Evolutionary conservation across 129 eudicot genomes (phyloP).

Genomic region (Flaveria trinervia): DNA sequence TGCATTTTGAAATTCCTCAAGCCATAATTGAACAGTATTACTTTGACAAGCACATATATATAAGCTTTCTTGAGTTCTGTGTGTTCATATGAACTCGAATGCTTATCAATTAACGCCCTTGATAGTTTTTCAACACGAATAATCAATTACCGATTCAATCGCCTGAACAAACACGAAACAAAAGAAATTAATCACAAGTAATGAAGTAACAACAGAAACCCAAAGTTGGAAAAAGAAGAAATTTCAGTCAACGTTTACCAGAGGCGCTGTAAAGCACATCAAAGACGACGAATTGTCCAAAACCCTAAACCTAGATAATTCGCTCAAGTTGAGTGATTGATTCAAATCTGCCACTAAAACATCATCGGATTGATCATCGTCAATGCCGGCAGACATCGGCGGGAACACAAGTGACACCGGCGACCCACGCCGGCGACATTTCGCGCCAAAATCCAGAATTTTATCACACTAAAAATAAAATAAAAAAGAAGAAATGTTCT

Average conservation of each 20-base stretch:
- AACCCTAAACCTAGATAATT: slow-evolving; percentile 59
- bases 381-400: slow-evolving; percentile 47
- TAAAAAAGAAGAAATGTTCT: too few relatives aligned
- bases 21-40: too few relatives aligned
- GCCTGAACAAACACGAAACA: slow-evolving; percentile 38
- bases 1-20: too few relatives aligned
- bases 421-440: background rate
- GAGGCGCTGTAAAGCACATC: slow-evolving; percentile 72
- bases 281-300: slow-evolving; percentile 49
- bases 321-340: slow-evolving; percentile 54
- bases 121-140: background rate
- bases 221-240: background rate
- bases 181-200: background rate
- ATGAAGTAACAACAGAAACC: background rate
- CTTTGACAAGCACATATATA: too few relatives aligned
- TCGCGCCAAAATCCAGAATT: slow-evolving; percentile 28
- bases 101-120: too few relatives aligned
- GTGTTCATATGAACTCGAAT: too few relatives aligned
- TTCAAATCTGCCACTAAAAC: slow-evolving; percentile 44
- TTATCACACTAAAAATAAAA: background rate
- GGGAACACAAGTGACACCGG: slow-evolving; percentile 10
- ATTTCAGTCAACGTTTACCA: slow-evolving; percentile 31
- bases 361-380: slow-evolving; percentile 28
- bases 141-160: slow-evolving; percentile 52
- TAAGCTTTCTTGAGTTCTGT: too few relatives aligned